A percentile compares a stretch with the other conserved stretches of the same genome.
Conservation (phyloP, 805 yeast species). For the Pichia deserticola region DNA sequence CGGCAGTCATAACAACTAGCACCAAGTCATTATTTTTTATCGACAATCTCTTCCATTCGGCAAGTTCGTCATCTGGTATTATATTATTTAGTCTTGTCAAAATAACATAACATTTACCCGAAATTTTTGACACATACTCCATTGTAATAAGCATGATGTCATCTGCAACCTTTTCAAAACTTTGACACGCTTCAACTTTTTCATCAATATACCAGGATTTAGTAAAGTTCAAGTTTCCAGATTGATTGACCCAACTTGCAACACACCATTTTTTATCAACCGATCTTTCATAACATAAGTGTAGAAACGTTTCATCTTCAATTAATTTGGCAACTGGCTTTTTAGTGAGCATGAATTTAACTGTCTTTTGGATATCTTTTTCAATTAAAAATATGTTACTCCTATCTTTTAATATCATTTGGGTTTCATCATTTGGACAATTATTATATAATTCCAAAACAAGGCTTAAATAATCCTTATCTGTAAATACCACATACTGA, state of each 20-base stretch:
- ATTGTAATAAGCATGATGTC: slow-evolving; percentile 60
- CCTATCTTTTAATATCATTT: slow-evolving; percentile 20
- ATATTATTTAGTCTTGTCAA: slow-evolving; percentile 65
- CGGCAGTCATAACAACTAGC: slow-evolving; percentile 63
- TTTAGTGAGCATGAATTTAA: slow-evolving; percentile 38
- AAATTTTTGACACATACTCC: slow-evolving; percentile 31
- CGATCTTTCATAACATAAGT: slow-evolving; percentile 79
- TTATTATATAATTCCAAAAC: slow-evolving; percentile 52
- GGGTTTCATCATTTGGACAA: slow-evolving; percentile 32
- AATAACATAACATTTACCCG: slow-evolving; percentile 55
- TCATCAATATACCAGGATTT: slow-evolving; percentile 52
- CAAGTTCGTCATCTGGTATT: slow-evolving; percentile 73
- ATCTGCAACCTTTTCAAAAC: slow-evolving; percentile 51
- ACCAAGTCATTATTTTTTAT: slow-evolving; percentile 48
- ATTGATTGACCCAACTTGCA: slow-evolving; percentile 84
- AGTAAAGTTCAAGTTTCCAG: slow-evolving; percentile 51
- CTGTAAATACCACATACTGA: slow-evolving; percentile 25
- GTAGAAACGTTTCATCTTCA: slow-evolving; percentile 71
- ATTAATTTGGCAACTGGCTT: slow-evolving; percentile 32
- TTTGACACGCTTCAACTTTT: slow-evolving; percentile 22
- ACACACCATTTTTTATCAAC: slow-evolving; percentile 77
- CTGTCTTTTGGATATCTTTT: slow-evolving; percentile 34
- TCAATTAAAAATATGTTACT: slow-evolving; percentile 33
- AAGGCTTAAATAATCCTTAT: slow-evolving; percentile 33
- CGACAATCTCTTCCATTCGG: slow-evolving; percentile 72